Percentiles rank a stretch among this genome's conserved stretches.
These are phyloP conservation scores for Melanogaster broomeanus DNA, from an alignment of 768 basidiomycete species.

Conservation along the genomic window DNA sequence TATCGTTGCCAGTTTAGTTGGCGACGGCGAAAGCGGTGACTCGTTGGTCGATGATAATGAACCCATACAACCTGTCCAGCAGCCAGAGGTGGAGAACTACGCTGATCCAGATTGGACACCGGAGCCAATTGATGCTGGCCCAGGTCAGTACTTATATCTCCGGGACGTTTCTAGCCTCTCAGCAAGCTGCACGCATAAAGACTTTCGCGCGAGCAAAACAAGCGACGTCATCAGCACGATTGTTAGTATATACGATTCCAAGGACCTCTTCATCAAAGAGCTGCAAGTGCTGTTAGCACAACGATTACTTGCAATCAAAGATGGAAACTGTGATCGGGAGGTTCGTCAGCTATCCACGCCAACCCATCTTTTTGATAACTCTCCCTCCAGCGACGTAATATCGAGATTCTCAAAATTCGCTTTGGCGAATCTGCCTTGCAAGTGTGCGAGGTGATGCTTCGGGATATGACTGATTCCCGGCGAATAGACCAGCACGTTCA, in stretches of 20 bases:
- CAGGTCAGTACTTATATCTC: constrained; percentile 51
- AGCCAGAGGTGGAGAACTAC: constrained; percentile 81
- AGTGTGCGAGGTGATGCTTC: constrained; percentile 97
- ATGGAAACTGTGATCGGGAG: constrained; percentile 77
- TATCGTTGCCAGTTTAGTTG: constrained; percentile 89
- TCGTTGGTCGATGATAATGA: constrained; percentile 85
- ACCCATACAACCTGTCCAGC: constrained; percentile 72
- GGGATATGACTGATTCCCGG: constrained; percentile 94
- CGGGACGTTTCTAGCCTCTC: neutral
- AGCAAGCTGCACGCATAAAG: constrained; percentile 39
- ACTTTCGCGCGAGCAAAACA: constrained; percentile 88
- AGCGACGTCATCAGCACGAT: constrained; percentile 95
- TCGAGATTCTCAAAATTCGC: constrained; percentile 92
- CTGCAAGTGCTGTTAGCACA: constrained; percentile 90
- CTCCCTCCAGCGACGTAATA: constrained; percentile 70
- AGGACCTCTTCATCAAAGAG: constrained; percentile 95
- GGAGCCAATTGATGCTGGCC: constrained; percentile 95
- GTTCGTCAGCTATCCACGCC: constrained; percentile 28
- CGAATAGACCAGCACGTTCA: constrained; percentile 89
- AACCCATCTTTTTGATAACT: constrained; percentile 3
- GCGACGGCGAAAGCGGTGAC: constrained; percentile 80
- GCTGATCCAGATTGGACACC: constrained; percentile 93
- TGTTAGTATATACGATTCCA: constrained; percentile 96
- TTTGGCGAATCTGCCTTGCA: constrained; percentile 94
- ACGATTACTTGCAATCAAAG: constrained; percentile 74